These are phyloP conservation scores for Sphenostylis stenocarpa DNA, from an alignment of 306 rosid species.

Conservation along the genomic window DNA sequence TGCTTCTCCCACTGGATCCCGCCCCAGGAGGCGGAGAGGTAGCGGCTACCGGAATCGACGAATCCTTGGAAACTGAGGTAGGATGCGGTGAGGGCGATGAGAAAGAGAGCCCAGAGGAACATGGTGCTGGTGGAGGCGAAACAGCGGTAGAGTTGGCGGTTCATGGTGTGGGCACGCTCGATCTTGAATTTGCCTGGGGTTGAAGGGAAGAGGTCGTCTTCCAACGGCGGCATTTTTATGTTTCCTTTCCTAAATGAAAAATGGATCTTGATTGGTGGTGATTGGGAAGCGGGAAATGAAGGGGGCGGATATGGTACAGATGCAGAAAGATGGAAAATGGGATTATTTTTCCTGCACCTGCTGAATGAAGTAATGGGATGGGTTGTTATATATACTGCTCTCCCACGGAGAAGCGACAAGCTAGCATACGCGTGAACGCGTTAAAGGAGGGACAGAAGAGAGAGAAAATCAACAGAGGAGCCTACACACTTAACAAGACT, in stretches of 20 bases:
- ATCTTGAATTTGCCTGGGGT: conserved; percentile 91
- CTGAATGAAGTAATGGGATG: neutral
- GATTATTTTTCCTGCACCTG: conserved; percentile 50
- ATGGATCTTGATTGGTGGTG: neutral
- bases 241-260: neutral
- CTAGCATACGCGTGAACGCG: conserved; percentile 66
- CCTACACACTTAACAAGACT: neutral
- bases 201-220: conserved; percentile 72
- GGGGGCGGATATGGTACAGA: conserved; percentile 9
- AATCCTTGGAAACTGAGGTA: conserved; percentile 76
- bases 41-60: conserved; percentile 67
- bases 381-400: conserved; percentile 50
- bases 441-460: conserved; percentile 41
- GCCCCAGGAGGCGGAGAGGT: conserved; percentile 82
- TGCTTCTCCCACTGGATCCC: conserved; percentile 95
- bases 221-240: conserved; percentile 53
- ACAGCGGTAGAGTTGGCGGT: conserved; percentile 76
- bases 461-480: neutral
- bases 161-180: conserved; percentile 59
- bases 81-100: conserved; percentile 76
- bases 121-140: conserved; percentile 87
- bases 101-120: conserved; percentile 83
- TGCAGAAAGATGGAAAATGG: conserved; percentile 38
- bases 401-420: conserved; percentile 37
- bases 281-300: neutral